Conservation (phyloP, 2,329 filamentous ascomycete species). For the Cladosporium velox region DNA sequence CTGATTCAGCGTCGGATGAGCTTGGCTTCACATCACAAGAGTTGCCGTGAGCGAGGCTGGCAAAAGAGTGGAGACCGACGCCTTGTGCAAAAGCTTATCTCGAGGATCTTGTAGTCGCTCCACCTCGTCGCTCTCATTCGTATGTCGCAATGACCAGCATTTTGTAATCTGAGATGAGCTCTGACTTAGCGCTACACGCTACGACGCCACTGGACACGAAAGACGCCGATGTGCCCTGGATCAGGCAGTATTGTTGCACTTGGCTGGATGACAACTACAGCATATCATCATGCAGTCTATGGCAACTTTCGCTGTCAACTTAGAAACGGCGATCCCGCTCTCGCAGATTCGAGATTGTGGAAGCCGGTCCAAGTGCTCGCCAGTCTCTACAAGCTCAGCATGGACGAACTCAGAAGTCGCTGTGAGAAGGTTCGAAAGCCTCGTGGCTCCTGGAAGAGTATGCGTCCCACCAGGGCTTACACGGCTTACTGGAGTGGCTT, state of each 20-base stretch:
- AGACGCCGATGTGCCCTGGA: neutral
- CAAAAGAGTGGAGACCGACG: neutral
- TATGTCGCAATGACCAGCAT: neutral
- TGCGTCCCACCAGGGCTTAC: constrained; percentile 5
- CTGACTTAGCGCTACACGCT: neutral
- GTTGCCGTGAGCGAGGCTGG: neutral
- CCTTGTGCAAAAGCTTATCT: neutral
- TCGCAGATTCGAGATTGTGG: neutral
- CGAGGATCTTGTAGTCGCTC: neutral
- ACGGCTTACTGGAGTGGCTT: constrained; percentile 3
- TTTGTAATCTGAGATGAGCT: neutral
- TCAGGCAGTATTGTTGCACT: neutral
- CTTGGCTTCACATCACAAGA: neutral
- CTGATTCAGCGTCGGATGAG: neutral
- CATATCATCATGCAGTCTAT: neutral
- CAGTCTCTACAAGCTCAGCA: neutral
- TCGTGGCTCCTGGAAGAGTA: neutral
- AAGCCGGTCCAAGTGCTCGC: neutral
- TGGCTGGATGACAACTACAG: neutral
- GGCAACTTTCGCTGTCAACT: neutral
- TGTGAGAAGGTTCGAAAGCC: neutral
- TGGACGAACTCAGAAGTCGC: neutral
- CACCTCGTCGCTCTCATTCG: neutral
- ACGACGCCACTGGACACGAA: neutral
- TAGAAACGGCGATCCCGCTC: neutral